Base-by-base conservation (phyloP, 495 filamentous ascomycete genomes). In the Hypoxylon lienhwacheense region DNA sequence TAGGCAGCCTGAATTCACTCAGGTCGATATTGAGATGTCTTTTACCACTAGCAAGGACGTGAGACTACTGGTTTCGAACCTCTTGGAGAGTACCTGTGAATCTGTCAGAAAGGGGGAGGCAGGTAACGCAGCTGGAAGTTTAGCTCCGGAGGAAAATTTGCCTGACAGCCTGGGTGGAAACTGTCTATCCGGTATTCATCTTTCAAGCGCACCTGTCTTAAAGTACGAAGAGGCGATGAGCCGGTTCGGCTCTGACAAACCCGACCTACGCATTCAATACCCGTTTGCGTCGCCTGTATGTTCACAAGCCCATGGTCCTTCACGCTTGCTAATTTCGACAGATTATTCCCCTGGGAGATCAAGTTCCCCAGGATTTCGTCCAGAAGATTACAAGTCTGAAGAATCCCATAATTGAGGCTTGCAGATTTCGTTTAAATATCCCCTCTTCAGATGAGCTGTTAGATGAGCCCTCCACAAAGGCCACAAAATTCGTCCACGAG, bases 1-100 rank as follows among this genome's bases (percentile, higher is more conserved):
- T 68, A 78, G 93, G 52, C 93, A 98, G 66, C 93, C 93, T 3
- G 93, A 98, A 64, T 98, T 98, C 64, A 96, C 93, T 7, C 93
- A 98, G 87, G 80, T 97, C 28, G 93, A 98, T 79, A 51, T 98
- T 25, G 93, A 98, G 68, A 90, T 95, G 85, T 80, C 85, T 4
- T 98, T 95, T 66, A 85, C 86, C 0, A 81, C 71, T 7, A 85
- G 86, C 2, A 65, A 85, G 15, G 81, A 88, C 59, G 88, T 98
- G 64, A 8, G 22, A 6, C 12, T 26, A 0, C 0, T 46, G 2
- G 21, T 61, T n/a, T 22, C n/a, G 0, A 32, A 0, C 11, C 1
- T 61, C 2, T 0, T 54, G 2, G 19, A 0, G 0, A 34, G 1
- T 1, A 2, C 49, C 4, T 45, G 39, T 17, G 0, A n/a, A n/a